Conservation (phyloP, 2,329 filamentous ascomycete species). For the Penicillium sp. region DNA sequence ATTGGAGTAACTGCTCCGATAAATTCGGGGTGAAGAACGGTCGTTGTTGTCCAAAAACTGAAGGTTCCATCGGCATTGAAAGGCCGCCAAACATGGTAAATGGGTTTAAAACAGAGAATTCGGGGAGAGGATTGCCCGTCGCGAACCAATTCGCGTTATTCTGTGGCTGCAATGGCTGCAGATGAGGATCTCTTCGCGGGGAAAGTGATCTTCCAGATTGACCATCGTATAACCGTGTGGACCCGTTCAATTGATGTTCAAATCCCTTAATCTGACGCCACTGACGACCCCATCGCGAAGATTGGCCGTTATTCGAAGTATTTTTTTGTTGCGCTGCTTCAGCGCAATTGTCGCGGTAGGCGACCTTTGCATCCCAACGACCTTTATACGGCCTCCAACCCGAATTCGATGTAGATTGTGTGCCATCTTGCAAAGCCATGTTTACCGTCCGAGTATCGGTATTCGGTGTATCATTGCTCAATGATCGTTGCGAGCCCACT, state of each 20-base stretch:
- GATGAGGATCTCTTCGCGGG: conserved; percentile 1
- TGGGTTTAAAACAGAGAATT: conserved; percentile 17
- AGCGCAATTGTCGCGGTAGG: conserved; percentile 5
- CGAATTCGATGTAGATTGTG: conserved; percentile 3
- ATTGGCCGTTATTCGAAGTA: not conserved
- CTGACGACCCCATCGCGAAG: conserved; percentile 4
- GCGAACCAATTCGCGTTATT: not conserved
- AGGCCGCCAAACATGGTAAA: conserved; percentile 11
- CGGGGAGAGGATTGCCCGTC: not conserved
- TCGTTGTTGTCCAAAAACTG: conserved; percentile 6
- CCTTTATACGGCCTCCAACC: conserved; percentile 28
- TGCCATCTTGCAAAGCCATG: not conserved
- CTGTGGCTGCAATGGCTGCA: conserved; percentile 2
- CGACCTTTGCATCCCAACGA: conserved; percentile 26
- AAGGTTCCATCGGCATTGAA: conserved; percentile 2
- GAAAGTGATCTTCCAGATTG: not conserved
- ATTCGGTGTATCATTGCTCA: conserved; percentile 4
- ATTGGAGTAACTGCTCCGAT: conserved; percentile 12
- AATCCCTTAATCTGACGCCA: not conserved
- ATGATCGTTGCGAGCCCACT: conserved; percentile 16
- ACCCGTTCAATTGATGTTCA: not conserved
- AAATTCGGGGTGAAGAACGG: conserved; percentile 16
- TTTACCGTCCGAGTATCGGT: conserved; percentile 10
- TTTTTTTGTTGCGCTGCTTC: not conserved
- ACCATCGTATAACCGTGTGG: not conserved